A percentile compares a stretch with the other conserved stretches of the same genome.
These are phyloP conservation scores for Urochloa ruziziensis DNA, from an alignment of 176 grass and related monocot genomes.

Conservation along the genomic window DNA sequence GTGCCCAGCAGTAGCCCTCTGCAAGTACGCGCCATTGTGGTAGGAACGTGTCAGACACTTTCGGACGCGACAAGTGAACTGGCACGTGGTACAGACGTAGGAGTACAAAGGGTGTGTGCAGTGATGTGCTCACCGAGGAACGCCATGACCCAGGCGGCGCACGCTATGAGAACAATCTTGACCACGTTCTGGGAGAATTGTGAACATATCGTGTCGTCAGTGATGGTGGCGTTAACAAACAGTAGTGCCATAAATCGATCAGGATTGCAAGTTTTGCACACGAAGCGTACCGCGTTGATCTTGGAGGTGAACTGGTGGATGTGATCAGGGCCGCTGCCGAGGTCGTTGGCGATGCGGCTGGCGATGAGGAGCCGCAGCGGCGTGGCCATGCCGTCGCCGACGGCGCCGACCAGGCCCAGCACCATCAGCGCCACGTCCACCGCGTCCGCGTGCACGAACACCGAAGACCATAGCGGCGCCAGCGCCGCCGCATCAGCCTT, in stretches of 20 bases:
- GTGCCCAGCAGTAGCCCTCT: conserved; percentile 91
- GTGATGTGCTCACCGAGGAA: conserved; percentile 55
- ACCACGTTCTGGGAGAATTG: conserved; percentile 53
- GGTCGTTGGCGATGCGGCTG: conserved; percentile 21
- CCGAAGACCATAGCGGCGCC: not conserved
- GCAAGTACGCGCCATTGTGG: not conserved
- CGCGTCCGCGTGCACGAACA: conserved; percentile 51
- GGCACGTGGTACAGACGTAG: too few relatives aligned
- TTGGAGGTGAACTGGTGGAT: conserved; percentile 44
- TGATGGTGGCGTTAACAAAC: too few relatives aligned
- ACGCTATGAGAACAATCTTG: conserved; percentile 60
- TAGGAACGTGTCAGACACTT: too few relatives aligned
- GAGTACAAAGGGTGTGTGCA: too few relatives aligned
- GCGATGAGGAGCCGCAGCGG: conserved; percentile 39
- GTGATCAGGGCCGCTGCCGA: conserved; percentile 17
- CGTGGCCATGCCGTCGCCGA: conserved; percentile 51
- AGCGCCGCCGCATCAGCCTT: too few relatives aligned
- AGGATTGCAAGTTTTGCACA: too few relatives aligned
- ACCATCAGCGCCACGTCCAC: conserved; percentile 39
- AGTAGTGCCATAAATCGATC: too few relatives aligned
- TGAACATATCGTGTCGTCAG: too few relatives aligned
- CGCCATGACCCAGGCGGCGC: conserved; percentile 55
- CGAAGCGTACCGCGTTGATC: conserved; percentile 47
- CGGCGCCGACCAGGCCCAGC: conserved; percentile 47
- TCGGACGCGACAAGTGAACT: too few relatives aligned